Conservation (phyloP, 1,284 basidiomycete species). For the Malassezia equina region DNA sequence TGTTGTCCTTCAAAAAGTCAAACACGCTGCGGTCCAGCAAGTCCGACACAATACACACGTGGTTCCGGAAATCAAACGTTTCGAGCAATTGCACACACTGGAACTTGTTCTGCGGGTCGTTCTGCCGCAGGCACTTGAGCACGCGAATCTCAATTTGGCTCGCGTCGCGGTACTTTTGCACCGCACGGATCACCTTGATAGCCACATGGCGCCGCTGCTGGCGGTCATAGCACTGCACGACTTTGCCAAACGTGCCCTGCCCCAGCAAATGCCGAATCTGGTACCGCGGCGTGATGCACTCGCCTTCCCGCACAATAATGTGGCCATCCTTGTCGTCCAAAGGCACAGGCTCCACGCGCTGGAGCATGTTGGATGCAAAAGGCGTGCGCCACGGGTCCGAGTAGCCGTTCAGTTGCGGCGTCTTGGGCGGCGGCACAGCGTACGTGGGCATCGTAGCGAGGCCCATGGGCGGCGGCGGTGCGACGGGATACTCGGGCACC, state of each 20-base stretch:
- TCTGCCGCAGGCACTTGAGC: constrained; percentile 76
- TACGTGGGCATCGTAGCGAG: background rate
- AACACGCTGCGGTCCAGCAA: constrained; percentile 95
- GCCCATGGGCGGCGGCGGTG: background rate
- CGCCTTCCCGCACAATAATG: constrained; percentile 47
- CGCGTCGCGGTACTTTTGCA: constrained; percentile 69
- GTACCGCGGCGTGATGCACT: constrained; percentile 41
- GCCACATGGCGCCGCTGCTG: constrained; percentile 64
- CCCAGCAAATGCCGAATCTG: constrained; percentile 77
- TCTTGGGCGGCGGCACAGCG: background rate
- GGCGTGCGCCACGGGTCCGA: background rate
- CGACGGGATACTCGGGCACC: background rate
- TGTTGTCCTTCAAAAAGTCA: constrained; percentile 96
- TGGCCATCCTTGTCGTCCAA: constrained; percentile 50
- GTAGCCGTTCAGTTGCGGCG: background rate
- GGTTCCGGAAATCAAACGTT: constrained; percentile 93
- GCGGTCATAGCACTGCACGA: constrained; percentile 83
- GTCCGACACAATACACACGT: constrained; percentile 95
- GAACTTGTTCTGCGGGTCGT: constrained; percentile 77
- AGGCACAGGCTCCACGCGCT: constrained; percentile 9
- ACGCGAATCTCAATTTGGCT: constrained; percentile 97
- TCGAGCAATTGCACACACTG: constrained; percentile 95
- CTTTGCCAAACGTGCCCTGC: constrained; percentile 98
- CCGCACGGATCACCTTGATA: constrained; percentile 78
- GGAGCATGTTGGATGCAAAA: background rate